Evolutionary conservation across 2,329 filamentous ascomycete species (phyloP), one percentile per base, ranked within the genome.

Genomic region (Trichophyton benhamiae): DNA sequence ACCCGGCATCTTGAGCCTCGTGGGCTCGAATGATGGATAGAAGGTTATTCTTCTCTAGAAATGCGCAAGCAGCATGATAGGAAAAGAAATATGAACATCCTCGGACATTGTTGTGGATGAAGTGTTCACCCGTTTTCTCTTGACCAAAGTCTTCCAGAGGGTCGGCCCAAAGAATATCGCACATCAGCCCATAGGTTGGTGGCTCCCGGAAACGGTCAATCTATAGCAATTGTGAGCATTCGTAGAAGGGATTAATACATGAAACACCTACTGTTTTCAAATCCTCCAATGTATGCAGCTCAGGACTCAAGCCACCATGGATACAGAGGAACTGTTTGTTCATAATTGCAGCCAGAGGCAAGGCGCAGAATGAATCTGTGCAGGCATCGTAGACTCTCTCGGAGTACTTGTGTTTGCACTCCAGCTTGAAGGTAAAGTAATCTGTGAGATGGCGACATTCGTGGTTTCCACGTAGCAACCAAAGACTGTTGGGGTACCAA

Each of bases 301-400:
- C 94, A 5, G 94, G 94, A 74, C 91, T 96, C 68, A 99, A 79
- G 65, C 94, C 94, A 71, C 94, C 94, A 74, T 99, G 94, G 69
- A 99, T 97, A 74, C 94, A 99, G 67, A 99, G 79, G 76, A 99
- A 99, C 76, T 99, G 94, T 81, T 99, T 99, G 83, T 99, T 99
- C 94, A 99, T 99, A 67, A 99, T 87, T 30, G 94, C 94, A 62
- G 94, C 94, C 68, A 99, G 80, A 33, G 94, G 94, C 65, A 99
- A 79, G 66, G 87, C 83, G 78, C 94, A 99, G 82, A 99, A 99
- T 0, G 94, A 95, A 67, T 99, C 92, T 85, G 96, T 95, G 78
- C 94, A 97, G 62, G 94, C 92, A 71, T 99, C 92, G 74, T 99
- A 99, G 63, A 99, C 83, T 66, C 83, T 83, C 78, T 97, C 94